phyloP scores from a whole-genome alignment of 257 asterid genomes.

The Solanum paucissectum region DNA sequence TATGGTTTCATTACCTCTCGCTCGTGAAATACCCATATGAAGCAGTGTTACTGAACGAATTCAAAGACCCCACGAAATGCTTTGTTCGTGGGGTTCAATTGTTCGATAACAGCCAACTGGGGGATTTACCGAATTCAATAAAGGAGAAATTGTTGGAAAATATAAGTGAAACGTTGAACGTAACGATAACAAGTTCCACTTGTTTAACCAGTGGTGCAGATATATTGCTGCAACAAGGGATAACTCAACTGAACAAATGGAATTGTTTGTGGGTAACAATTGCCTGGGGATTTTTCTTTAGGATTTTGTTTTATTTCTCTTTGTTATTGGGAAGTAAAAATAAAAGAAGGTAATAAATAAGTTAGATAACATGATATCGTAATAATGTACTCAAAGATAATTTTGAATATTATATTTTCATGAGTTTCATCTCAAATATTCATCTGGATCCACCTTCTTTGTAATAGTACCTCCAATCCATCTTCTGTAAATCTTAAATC shows the following conservation, averaged over 20 bases:
- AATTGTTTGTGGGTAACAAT: slow-evolving; percentile 22
- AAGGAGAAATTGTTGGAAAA: slow-evolving; percentile 11
- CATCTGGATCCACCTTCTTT: no score
- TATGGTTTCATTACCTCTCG: slow-evolving; percentile 37
- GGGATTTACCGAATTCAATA: neutral
- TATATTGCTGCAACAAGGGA: slow-evolving; percentile 19
- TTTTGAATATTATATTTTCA: neutral
- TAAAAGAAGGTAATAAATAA: slow-evolving; percentile 12
- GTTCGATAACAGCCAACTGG: slow-evolving; percentile 20
- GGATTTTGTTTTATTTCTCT: slow-evolving; percentile 23
- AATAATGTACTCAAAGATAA: neutral
- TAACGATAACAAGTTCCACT: slow-evolving; percentile 11
- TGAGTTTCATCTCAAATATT: no score
- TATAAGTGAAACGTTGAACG: slow-evolving; percentile 16
- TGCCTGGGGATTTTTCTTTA: slow-evolving; percentile 30
- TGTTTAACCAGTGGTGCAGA: slow-evolving; percentile 25
- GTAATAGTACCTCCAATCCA: no score
- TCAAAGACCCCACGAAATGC: slow-evolving; percentile 16
- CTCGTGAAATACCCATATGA: slow-evolving; percentile 28
- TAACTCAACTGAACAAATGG: slow-evolving; percentile 22
- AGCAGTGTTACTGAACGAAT: slow-evolving; percentile 31
- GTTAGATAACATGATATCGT: neutral
- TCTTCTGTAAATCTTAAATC: no score
- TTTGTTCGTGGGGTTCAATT: slow-evolving; percentile 31
- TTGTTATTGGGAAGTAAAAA: slow-evolving; percentile 21